phyloP scores from a whole-genome alignment of 305 asterid genomes.

The Ilex paraguariensis region DNA sequence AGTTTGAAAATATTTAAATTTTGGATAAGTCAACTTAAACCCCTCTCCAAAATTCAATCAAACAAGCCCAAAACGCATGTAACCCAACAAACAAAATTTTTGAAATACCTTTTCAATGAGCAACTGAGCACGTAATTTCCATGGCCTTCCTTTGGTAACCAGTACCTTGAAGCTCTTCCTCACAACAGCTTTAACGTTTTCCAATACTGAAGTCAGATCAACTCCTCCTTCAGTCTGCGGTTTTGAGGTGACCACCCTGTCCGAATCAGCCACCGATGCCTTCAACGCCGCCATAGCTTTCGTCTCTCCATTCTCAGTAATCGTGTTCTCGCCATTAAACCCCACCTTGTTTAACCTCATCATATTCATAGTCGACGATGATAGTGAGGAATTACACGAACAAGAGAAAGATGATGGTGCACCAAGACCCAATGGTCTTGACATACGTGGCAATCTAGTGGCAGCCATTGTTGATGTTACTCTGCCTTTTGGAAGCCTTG shows the following conservation, averaged over 20 bases:
- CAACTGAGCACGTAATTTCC: slow-evolving; percentile 46
- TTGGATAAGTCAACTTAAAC: too few species aligned
- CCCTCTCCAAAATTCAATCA: too few species aligned
- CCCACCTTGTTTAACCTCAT: slow-evolving; percentile 27
- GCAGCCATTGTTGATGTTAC: slow-evolving; percentile 33
- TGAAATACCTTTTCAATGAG: slow-evolving; percentile 55
- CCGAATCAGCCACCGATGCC: slow-evolving; percentile 23
- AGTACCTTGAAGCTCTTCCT: slow-evolving; percentile 21
- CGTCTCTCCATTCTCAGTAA: slow-evolving; percentile 17
- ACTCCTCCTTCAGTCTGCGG: slow-evolving; percentile 26
- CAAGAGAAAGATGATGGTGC: slow-evolving; percentile 6
- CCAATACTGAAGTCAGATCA: slow-evolving; percentile 27
- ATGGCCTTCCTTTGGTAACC: slow-evolving; percentile 24
- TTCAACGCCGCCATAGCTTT: slow-evolving; percentile 18
- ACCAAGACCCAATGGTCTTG: slow-evolving; percentile 27
- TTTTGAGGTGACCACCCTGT: slow-evolving; percentile 23
- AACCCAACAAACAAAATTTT: not conserved
- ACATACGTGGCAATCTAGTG: slow-evolving; percentile 34
- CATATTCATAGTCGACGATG: slow-evolving; percentile 10
- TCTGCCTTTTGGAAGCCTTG: not conserved
- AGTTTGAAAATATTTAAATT: too few species aligned
- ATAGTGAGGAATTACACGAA: slow-evolving; percentile 6
- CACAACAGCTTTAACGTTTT: slow-evolving; percentile 18
- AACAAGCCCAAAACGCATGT: too few species aligned
- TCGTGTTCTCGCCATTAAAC: slow-evolving; percentile 10